Base-by-base conservation (phyloP, 495 filamentous ascomycete genomes). In the Penicillium chermesinum region DNA sequence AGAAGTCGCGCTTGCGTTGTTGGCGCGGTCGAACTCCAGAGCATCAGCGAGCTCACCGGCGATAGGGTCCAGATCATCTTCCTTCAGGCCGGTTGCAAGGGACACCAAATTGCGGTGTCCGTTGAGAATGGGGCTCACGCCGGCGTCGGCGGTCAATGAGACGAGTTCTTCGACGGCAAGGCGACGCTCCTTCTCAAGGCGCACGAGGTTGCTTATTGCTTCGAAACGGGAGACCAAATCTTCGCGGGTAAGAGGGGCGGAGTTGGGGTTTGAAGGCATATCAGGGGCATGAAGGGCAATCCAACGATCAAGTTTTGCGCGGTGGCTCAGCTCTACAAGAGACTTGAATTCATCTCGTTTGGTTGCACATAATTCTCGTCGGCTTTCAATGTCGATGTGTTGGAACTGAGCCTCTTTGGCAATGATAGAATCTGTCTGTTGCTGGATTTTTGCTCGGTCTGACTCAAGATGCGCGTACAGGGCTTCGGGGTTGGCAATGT, bases 51-150 rank as follows among this genome's bases (percentile, higher is more conserved):
- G 48, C 35, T 74, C 72, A 15, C 69, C 70, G 6, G 71, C 68
- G 68, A 74, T 73, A 1, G 69, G 70, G 38, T 77, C 73, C 7
- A 77, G 53, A 17, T 75, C 72, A 38, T 75, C 71, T 46, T 77
- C 73, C 48, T 73, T 74, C 6, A 76, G 54, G 4, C 72, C 75
- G 1, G 76, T 71, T 9, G 73, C 72, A 38, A 77, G 61, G 33
- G 72, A 63, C n/a, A 78, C 74, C 9, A 80, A 64, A 50, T 69
- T 76, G 47, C 75, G 69, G 47, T 78, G 76, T 40, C 73, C 65
- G 41, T 77, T 74, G 19, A 72, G 72, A 47, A 73, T 77, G 49
- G 75, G 73, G 48, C 74, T 77, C 21, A 74, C 68, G 43, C 65
- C 76, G 19, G 65, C 72, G 62, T 71, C 73, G 4, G 66, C 72